A percentile compares a stretch with the other conserved stretches of the same genome.
Conservation (phyloP, 495 filamentous ascomycete genomes). For the Penicillium roqueforti region DNA sequence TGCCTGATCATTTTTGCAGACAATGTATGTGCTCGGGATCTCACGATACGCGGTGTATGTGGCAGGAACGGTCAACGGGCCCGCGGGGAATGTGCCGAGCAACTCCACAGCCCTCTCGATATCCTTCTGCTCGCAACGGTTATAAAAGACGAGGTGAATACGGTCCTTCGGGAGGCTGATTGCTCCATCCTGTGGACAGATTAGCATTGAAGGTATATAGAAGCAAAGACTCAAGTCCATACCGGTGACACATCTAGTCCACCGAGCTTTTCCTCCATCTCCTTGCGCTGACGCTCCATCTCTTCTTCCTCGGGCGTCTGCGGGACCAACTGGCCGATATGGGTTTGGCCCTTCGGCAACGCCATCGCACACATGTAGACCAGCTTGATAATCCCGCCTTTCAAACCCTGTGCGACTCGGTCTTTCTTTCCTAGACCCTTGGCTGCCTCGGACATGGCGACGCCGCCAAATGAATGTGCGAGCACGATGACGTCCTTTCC, state of each 20-base stretch:
- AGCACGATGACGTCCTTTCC: constrained; percentile 36
- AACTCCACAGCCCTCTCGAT: constrained; percentile 19
- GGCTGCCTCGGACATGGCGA: constrained; percentile 35
- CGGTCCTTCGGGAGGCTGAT: constrained; percentile 17
- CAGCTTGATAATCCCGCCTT: constrained; percentile 36
- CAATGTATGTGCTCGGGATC: constrained; percentile 33
- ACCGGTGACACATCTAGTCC: constrained; percentile 19
- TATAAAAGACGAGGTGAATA: constrained; percentile 21
- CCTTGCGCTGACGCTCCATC: constrained; percentile 20
- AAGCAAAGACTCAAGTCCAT: neutral
- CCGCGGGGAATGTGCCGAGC: constrained; percentile 24
- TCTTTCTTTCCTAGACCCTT: constrained; percentile 36
- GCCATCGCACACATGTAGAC: constrained; percentile 37
- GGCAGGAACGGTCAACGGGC: constrained; percentile 24
- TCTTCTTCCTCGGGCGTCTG: constrained; percentile 25
- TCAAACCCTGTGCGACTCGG: constrained; percentile 34
- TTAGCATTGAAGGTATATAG: neutral
- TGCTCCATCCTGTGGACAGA: constrained; percentile 22
- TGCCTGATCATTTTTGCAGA: constrained; percentile 33
- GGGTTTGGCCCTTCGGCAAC: constrained; percentile 23
- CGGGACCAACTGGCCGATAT: constrained; percentile 21
- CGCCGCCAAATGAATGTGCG: constrained; percentile 38
- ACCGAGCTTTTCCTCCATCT: constrained; percentile 12
- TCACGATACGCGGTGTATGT: constrained; percentile 28
- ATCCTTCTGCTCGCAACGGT: constrained; percentile 21